Evolutionary conservation across 257 asterid species (phyloP).

Genomic region (Agastache rugosa): DNA sequence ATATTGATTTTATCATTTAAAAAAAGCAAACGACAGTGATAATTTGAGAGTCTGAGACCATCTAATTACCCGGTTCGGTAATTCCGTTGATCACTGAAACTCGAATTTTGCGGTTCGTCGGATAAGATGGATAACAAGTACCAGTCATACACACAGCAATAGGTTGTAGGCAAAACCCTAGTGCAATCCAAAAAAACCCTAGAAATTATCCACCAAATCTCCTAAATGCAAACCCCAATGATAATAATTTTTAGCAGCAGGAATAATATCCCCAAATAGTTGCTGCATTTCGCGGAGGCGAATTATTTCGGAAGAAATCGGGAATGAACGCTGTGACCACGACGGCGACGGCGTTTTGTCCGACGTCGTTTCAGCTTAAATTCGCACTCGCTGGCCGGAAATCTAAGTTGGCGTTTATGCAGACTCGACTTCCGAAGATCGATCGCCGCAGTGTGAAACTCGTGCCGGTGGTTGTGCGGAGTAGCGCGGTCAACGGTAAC

Average conservation of each 20-base stretch:
- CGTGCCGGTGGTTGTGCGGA: slow-evolving; percentile 50
- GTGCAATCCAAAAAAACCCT: slow-evolving; percentile 40
- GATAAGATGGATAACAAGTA: slow-evolving; percentile 36
- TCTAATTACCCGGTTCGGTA: slow-evolving; percentile 37
- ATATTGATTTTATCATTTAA: background rate
- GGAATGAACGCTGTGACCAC: slow-evolving; percentile 69
- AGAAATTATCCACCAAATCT: slow-evolving; percentile 17
- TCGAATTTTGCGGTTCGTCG: slow-evolving; percentile 38
- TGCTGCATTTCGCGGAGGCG: slow-evolving; percentile 35
- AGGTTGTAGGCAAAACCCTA: slow-evolving; percentile 34
- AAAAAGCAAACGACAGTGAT: background rate
- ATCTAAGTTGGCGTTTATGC: slow-evolving; percentile 39
- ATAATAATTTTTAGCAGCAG: background rate
- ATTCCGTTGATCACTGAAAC: slow-evolving; percentile 35
- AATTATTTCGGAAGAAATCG: background rate
- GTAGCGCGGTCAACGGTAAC: slow-evolving; percentile 45
- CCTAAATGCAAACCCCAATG: slow-evolving; percentile 21
- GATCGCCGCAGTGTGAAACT: slow-evolving; percentile 48
- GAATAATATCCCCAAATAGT: slow-evolving; percentile 6
- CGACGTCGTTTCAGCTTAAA: slow-evolving; percentile 89
- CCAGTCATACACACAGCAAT: background rate
- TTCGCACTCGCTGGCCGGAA: slow-evolving; percentile 64
- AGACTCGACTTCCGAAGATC: slow-evolving; percentile 50
- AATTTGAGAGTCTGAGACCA: background rate
- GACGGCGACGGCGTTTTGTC: slow-evolving; percentile 65